These are phyloP conservation scores for Colletotrichum tropicicola DNA, from an alignment of 2,329 filamentous ascomycete species.

Conservation along the genomic window DNA sequence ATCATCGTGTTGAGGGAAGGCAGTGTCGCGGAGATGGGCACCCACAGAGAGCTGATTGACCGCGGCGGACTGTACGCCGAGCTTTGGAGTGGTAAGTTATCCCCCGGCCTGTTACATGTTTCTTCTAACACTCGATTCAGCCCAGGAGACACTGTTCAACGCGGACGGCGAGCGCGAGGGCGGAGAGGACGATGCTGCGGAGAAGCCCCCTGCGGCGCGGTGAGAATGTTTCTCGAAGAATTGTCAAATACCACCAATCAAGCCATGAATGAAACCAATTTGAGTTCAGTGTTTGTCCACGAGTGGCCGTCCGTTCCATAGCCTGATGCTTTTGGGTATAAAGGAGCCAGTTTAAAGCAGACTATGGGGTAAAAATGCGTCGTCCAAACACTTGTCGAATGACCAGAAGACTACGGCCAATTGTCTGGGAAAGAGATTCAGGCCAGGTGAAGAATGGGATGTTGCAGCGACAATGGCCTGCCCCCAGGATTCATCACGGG, in stretches of 20 bases:
- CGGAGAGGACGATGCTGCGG: slow-evolving; percentile 56
- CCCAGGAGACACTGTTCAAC: slow-evolving; percentile 69
- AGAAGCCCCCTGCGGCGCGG: slow-evolving; percentile 35
- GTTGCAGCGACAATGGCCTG: too few species aligned
- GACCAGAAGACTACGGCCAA: too few species aligned
- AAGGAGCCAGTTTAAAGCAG: too few species aligned
- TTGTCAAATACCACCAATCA: background rate
- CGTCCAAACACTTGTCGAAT: too few species aligned
- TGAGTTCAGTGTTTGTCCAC: background rate
- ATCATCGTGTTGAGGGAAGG: slow-evolving; percentile 92
- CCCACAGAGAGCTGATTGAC: slow-evolving; percentile 85
- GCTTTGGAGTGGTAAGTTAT: slow-evolving; percentile 82
- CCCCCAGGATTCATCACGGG: too few species aligned
- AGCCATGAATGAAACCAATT: background rate
- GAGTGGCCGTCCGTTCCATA: background rate
- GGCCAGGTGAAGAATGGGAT: too few species aligned
- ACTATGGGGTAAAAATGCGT: too few species aligned
- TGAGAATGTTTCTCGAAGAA: background rate
- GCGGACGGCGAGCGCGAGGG: slow-evolving; percentile 53
- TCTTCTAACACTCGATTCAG: slow-evolving; percentile 45
- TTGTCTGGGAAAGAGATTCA: too few species aligned
- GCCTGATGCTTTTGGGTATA: background rate
- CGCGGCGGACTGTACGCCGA: slow-evolving; percentile 83
- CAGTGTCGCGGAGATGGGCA: slow-evolving; percentile 86
- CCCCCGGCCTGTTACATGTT: background rate